phyloP scores from a whole-genome alignment of 176 grass and related monocot genomes.

The Leersia perrieri region DNA sequence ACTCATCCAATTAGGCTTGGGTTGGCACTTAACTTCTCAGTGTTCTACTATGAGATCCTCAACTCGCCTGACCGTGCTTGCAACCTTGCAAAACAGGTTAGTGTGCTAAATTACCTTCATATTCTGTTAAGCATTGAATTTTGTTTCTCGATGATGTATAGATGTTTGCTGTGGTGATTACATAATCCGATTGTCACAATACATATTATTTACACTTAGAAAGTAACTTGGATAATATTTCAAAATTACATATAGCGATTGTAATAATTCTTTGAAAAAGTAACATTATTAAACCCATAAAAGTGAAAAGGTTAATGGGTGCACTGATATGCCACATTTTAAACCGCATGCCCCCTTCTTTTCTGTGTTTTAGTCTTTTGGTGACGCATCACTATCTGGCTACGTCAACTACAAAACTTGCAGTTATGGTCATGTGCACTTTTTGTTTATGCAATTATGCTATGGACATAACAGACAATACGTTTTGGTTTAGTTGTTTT shows the following conservation, averaged over 20 bases:
- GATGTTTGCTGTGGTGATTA: not conserved
- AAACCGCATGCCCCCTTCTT: not conserved
- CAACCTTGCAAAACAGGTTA: slow-evolving; percentile 76
- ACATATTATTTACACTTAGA: not conserved
- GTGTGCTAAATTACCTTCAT: slow-evolving; percentile 28
- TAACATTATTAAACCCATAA: not conserved
- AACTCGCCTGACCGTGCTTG: slow-evolving; percentile 83
- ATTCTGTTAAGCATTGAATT: slow-evolving; percentile 5
- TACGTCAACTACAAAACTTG: not conserved
- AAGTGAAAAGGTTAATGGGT: not conserved
- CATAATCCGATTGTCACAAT: not conserved
- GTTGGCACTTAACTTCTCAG: slow-evolving; percentile 77
- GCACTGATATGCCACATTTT: not conserved
- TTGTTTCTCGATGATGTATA: not conserved
- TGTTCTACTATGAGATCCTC: slow-evolving; percentile 90
- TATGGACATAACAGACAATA: not conserved
- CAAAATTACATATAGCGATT: not conserved
- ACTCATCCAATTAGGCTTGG: slow-evolving; percentile 77
- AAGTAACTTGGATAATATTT: not conserved
- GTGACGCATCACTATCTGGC: not conserved
- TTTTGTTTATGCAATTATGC: slow-evolving; percentile 9
- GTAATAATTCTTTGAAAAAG: not conserved
- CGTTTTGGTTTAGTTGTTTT: slow-evolving; percentile 20
- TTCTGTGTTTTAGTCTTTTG: slow-evolving; percentile 2
- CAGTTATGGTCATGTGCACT: not conserved